Base-by-base conservation (phyloP, 805 yeast species). In the Schwanniomyces vanrijiae region DNA sequence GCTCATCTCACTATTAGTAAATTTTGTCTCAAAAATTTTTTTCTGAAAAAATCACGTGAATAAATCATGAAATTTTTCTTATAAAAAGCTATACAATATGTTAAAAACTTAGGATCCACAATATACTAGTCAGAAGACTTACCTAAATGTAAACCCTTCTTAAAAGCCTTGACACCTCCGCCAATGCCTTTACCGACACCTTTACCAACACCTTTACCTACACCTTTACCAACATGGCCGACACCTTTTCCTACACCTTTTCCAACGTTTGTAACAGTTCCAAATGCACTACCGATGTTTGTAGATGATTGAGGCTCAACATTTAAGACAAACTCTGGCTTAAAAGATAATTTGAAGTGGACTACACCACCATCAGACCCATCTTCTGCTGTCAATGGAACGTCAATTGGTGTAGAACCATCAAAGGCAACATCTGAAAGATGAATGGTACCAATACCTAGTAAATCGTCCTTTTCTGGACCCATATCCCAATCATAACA, bases 401-500 rank as follows among this genome's bases (percentile, higher is more conserved):
- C 66, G 40, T 76, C 81, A 47, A 78, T 61, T 44, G 77, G 73
- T 3, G 90, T 82, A 21, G 48, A 47, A 8, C 45, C 54, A 22
- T 53, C 51, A 38, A 56, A 55, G 40, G 57, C 52, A 16, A 91
- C 70, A 11, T 81, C 80, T 0, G 79, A 64, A 47, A 92, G 68
- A 9, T 80, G 76, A 46, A 90, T 62, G 19, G 60, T 55, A 8
- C 83, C 88, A 26, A 71, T 73, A 47, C 98, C 96, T 46, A 94
- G 75, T 52, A 75, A 72, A 65, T 94, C 99, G 66, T 94, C 92
- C 50, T 80, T 81, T 48, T 84, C 90, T 40, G 89, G 83, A 55
- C 96, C 96, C 53, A 92, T 81, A 67, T 94, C 99, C 97, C 97
- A 92, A 64, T 94, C 99, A 60, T 62, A 76, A 13, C 88, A 81